phyloP scores from a whole-genome alignment of 257 asterid species.

The Solanum ossicruentum region DNA sequence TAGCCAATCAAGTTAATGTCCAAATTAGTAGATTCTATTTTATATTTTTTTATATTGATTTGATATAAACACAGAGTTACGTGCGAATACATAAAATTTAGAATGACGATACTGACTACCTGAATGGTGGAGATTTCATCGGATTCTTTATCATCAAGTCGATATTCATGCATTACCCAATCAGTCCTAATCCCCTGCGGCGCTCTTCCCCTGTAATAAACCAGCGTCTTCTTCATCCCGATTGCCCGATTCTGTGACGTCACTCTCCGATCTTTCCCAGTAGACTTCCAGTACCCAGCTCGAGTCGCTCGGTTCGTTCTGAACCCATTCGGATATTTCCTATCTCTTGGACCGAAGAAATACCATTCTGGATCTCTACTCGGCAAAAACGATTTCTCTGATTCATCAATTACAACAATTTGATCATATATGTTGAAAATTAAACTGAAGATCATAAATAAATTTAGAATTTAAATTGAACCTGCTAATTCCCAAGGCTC shows the following conservation, averaged over 20 bases:
- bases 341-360: slow-evolving; percentile 91
- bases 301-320: slow-evolving; percentile 85
- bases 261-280: slow-evolving; percentile 84
- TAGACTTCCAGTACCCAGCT: slow-evolving; percentile 96
- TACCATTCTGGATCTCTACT: slow-evolving; percentile 99
- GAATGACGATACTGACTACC: slow-evolving; percentile 37
- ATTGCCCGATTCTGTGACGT: slow-evolving; percentile 56
- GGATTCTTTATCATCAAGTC: slow-evolving; percentile 73
- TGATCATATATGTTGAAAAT: too few species aligned
- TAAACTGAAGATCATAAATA: too few species aligned
- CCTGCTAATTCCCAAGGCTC: slow-evolving; percentile 99
- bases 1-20: neutral
- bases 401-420: too few species aligned
- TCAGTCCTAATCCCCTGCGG: slow-evolving; percentile 90
- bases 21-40: neutral
- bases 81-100: neutral
- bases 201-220: slow-evolving; percentile 84
- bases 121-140: slow-evolving; percentile 61
- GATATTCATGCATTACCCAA: slow-evolving; percentile 97
- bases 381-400: slow-evolving; percentile 86
- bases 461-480: neutral
- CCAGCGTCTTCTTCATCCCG: slow-evolving; percentile 93
- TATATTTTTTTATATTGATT: too few species aligned
- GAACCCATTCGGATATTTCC: slow-evolving; percentile 92
- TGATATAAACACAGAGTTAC: too few species aligned